Conservation (phyloP, 176 grass and related monocot species). For the Metroxylon sagu region DNA sequence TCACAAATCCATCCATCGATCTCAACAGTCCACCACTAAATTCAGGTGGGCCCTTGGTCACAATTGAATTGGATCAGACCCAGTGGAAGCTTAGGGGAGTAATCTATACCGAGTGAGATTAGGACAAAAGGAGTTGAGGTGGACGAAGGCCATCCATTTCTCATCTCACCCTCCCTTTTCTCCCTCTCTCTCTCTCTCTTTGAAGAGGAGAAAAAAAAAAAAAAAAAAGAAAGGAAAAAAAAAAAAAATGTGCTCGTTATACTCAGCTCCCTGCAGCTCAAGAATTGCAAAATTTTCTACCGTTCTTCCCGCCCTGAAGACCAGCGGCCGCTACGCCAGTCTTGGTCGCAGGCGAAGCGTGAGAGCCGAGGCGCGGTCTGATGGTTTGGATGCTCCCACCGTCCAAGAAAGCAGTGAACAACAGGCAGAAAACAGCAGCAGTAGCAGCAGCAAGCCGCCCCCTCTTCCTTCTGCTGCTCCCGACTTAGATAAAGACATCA, state of each 20-base stretch:
- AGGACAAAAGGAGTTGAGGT: no score
- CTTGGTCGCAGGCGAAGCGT: conserved; percentile 6
- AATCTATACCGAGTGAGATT: no score
- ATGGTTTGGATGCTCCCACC: conserved; percentile 25
- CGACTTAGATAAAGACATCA: conserved; percentile 75
- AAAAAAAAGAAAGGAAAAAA: no score
- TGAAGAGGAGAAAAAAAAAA: background rate
- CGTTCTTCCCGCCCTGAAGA: conserved; percentile 17
- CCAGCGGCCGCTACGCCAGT: conserved; percentile 10
- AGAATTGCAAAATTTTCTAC: conserved; percentile 3
- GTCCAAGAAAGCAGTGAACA: conserved; percentile 12
- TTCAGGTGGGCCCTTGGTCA: no score
- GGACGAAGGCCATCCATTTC: conserved; percentile 29
- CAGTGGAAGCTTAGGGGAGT: no score
- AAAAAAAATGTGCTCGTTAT: conserved; percentile 12
- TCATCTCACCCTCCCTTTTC: conserved; percentile 2
- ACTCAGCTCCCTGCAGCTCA: conserved; percentile 10
- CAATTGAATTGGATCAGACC: no score
- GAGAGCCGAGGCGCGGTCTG: conserved; percentile 26
- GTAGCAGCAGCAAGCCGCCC: background rate
- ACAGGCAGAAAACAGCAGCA: background rate
- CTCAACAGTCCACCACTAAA: no score
- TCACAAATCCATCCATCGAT: no score
- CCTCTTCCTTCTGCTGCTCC: conserved; percentile 24
- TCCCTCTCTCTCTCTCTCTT: background rate